phyloP scores from a whole-genome alignment of 2,329 filamentous ascomycete genomes.

The Tolypocladium paradoxum region DNA sequence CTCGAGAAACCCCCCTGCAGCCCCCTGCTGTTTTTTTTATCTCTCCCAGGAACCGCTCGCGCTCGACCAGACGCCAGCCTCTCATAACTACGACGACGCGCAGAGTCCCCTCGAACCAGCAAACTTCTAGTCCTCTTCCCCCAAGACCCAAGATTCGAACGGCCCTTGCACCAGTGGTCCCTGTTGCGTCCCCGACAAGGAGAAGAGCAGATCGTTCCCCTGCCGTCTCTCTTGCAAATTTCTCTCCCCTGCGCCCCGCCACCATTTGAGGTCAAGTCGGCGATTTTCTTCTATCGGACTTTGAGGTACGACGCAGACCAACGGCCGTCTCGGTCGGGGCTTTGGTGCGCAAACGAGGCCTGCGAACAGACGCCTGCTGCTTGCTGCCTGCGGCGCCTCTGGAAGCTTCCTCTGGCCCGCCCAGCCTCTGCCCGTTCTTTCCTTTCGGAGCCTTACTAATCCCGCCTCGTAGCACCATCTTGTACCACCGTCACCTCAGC shows the following conservation, averaged over 20 bases:
- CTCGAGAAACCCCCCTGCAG: constrained; percentile 17
- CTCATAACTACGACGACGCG: background rate
- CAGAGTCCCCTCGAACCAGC: background rate
- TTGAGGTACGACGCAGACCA: constrained; percentile 1
- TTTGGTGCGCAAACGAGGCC: background rate
- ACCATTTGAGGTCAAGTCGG: background rate
- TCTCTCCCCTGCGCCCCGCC: constrained; percentile 1
- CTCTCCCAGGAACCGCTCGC: constrained; percentile 10
- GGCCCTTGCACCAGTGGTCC: background rate
- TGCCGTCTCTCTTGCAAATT: constrained; percentile 1
- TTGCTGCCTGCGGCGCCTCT: background rate
- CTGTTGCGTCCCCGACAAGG: background rate
- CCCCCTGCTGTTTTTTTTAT: constrained; percentile 19
- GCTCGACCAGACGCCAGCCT: background rate
- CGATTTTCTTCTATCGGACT: background rate
- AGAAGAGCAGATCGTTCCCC: background rate
- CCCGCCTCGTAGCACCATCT: background rate
- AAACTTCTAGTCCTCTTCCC: background rate
- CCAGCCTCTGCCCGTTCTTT: background rate
- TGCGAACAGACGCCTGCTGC: background rate
- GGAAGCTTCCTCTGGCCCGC: constrained; percentile 3
- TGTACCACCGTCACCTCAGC: background rate
- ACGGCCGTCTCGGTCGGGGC: background rate
- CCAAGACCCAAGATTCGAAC: background rate
- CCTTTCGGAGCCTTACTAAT: background rate